A percentile compares a stretch with the other conserved stretches of the same genome.
Conservation (phyloP, 202 grass and related monocot species). For the Saccharum hybrid region DNA sequence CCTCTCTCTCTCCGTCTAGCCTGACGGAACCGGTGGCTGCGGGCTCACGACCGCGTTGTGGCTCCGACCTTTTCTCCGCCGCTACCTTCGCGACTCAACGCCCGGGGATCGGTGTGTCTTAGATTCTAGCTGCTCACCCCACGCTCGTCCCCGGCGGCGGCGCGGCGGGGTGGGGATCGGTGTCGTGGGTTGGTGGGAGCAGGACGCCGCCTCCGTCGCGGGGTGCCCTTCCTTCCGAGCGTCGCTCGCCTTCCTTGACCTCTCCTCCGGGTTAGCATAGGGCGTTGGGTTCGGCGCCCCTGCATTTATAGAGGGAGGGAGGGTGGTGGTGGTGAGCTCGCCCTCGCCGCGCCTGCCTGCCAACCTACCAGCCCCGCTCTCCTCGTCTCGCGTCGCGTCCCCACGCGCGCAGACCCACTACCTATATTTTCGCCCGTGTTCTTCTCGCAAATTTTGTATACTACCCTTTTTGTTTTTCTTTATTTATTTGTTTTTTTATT, state of each 20-base stretch:
- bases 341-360: conserved; percentile 7
- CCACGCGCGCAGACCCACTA: conserved; percentile 23
- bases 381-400: conserved; percentile 39
- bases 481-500: neutral
- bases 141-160: conserved; percentile 13
- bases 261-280: conserved; percentile 40
- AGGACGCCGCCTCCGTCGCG: conserved; percentile 36
- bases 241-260: conserved; percentile 41
- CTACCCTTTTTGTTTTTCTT: neutral
- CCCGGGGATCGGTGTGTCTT: conserved; percentile 2
- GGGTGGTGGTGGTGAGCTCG: conserved; percentile 20
- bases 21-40: conserved; percentile 22
- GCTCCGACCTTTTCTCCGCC: conserved; percentile 2
- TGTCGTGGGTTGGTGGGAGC: conserved; percentile 22
- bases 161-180: conserved; percentile 1
- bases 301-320: conserved; percentile 55
- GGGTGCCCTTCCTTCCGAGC: conserved; percentile 27
- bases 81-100: conserved; percentile 14
- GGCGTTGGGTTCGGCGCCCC: conserved; percentile 31
- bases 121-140: neutral
- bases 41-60: neutral
- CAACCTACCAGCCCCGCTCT: conserved; percentile 32
- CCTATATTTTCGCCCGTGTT: conserved; percentile 40
- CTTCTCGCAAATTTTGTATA: neutral
- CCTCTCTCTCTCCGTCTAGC: conserved; percentile 47